Evolutionary conservation across 176 grass and related monocot species (phyloP), one percentile per base, ranked within the genome.

Genomic region (Aegilops umbellulata): DNA sequence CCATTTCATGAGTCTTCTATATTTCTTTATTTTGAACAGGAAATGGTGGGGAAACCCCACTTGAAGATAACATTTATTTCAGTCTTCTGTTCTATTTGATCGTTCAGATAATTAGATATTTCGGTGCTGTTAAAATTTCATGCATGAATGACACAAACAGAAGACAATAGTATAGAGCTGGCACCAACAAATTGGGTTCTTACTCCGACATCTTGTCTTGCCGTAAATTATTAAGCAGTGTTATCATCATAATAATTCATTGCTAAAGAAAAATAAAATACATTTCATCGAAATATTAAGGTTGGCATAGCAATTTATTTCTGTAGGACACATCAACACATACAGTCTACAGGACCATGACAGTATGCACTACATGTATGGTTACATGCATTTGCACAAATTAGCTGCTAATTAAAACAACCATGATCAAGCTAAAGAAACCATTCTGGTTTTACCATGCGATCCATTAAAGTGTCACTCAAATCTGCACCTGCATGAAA

Each of bases 401-500:
- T 19, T 80, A 69, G 8, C 73, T 57, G 14, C 4, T 24, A 74
- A 16, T 4, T 22, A 34, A 24, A 61, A 79, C 23, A 1, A 86
- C 57, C 8, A 74, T 74, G 58, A 65, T 22, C 46, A 81, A 36
- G 64, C 14, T 77, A 82, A 70, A 78, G 63, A 68, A 83, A 19
- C 30, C 22, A 62, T 69, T 84, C 3, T 81, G 51, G 67, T 34
- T 70, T 88, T 96, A 94, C 97, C 94, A 96, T 99, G 87, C 92
- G 97, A 80, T 96, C 97, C 97, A 96, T 99, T 71, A 91, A 86
- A 53, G 94, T 99, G 51, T 99, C 97, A 51, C 88, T 99, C 82
- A 96, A 93, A 86, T 99, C 97, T 69, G 92, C 97, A 83, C 92
- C 94, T 99, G 94, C 25, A 85, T 65, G 84, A 75, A 6, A 80